A percentile compares a stretch with the other conserved stretches of the same genome.
Evolutionary conservation across 2,329 filamentous ascomycete species (phyloP).

Genomic region (Boeremia lycopersici): DNA sequence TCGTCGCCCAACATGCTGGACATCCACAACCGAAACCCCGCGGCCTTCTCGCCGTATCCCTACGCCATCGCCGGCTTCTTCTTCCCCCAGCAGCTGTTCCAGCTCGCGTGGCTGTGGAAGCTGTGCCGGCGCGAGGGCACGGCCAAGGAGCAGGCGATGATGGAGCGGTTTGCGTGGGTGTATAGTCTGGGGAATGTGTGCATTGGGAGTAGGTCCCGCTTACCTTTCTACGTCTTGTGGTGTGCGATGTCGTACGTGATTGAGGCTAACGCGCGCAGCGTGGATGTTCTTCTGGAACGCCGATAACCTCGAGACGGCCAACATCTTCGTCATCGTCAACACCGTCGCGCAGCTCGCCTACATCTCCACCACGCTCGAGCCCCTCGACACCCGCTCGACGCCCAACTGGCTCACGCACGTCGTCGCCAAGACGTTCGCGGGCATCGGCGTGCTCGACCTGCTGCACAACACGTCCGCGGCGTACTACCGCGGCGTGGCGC

Average conservation of each 20-base stretch:
- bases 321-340: slow-evolving; percentile 63
- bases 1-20: slow-evolving; percentile 64
- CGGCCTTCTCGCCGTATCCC: slow-evolving; percentile 64
- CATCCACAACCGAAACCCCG: slow-evolving; percentile 63
- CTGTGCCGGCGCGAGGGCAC: slow-evolving; percentile 57
- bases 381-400: slow-evolving; percentile 58
- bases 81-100: slow-evolving; percentile 65
- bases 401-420: slow-evolving; percentile 63
- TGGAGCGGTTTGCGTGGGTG: slow-evolving; percentile 61
- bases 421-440: slow-evolving; percentile 65
- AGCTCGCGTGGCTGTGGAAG: slow-evolving; percentile 63
- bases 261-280: slow-evolving; percentile 39
- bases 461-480: slow-evolving; percentile 64
- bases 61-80: slow-evolving; percentile 66
- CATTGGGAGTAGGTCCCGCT: slow-evolving; percentile 64
- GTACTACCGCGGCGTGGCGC: slow-evolving; percentile 58
- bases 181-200: slow-evolving; percentile 64
- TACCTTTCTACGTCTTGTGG: no score
- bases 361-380: slow-evolving; percentile 55
- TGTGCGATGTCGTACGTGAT: no score
- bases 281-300: slow-evolving; percentile 70
- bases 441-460: slow-evolving; percentile 65
- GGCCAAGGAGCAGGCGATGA: slow-evolving; percentile 54
- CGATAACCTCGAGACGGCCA: slow-evolving; percentile 56
- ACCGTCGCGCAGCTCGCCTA: slow-evolving; percentile 62